Conservation (phyloP, 208 protist species). For the Acanthamoeba quina region DNA sequence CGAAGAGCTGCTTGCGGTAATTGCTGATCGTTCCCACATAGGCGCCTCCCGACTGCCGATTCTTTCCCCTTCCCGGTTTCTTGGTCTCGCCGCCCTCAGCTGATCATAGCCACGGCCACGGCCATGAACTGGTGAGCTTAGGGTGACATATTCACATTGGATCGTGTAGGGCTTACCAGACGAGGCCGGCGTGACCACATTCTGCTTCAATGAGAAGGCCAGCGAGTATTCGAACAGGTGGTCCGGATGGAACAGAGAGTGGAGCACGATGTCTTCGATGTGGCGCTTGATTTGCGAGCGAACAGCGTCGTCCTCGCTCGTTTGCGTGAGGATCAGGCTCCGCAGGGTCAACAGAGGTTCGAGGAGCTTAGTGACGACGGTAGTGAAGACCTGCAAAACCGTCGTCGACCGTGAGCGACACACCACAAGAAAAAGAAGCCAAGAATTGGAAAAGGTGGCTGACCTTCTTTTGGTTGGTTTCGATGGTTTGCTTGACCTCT, state of each 20-base stretch:
- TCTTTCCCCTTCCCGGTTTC: not conserved
- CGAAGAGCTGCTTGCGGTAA: slow-evolving; percentile 70
- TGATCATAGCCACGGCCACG: not conserved
- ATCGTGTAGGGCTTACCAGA: not conserved
- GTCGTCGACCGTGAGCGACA: too few relatives aligned
- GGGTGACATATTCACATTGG: too few relatives aligned
- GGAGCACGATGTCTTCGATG: slow-evolving; percentile 59
- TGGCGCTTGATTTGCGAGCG: slow-evolving; percentile 27
- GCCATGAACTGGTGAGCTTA: too few relatives aligned
- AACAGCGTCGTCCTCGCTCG: not conserved
- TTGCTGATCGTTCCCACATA: slow-evolving; percentile 53
- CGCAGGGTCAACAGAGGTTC: slow-evolving; percentile 35
- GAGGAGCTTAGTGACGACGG: slow-evolving; percentile 22
- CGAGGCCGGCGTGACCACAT: not conserved
- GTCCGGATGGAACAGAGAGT: slow-evolving; percentile 49
- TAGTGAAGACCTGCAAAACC: slow-evolving; percentile 5
- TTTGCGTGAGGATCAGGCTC: not conserved
- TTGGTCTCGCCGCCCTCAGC: not conserved
- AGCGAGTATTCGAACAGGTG: slow-evolving; percentile 68
- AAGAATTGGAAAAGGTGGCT: not conserved
- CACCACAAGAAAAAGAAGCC: not conserved
- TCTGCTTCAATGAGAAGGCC: slow-evolving; percentile 57
- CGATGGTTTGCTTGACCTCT: not conserved
- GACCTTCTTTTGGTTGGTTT: slow-evolving; percentile 54
- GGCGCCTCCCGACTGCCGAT: not conserved